Evolutionary conservation across 768 basidiomycete species (phyloP), one percentile per base, ranked within the genome.

Genomic region (Panaeolus cyanescens): DNA sequence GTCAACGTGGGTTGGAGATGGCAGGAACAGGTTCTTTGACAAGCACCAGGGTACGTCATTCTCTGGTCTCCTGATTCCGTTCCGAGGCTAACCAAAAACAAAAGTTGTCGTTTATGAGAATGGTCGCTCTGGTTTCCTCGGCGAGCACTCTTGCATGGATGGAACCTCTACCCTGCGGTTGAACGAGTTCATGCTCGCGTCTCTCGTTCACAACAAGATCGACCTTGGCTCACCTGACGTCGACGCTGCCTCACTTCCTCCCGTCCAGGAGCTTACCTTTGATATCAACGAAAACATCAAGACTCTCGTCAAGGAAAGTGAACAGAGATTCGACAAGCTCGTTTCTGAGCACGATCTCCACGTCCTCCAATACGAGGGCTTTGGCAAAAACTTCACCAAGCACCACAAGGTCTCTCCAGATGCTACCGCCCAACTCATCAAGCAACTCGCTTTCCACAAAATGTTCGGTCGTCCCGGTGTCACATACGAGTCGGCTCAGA

Each of bases 401-500:
- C 82, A 79, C 59, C 85, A 84, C 82, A 89, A 89, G 69, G 80
- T 85, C 53, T 95, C 92, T 1, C 97, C 96, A 0, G 97, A 99
- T 69, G 95, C 96, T 28, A 95, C 95, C 88, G 92, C 84, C 17
- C 97, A 99, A 77, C 83, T 99, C 58, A 88, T 96, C 66, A 98
- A 96, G 79, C 96, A 98, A 75, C 88, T 98, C 53, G 96, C 96
- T 20, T 98, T 93, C 80, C 87, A 91, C 74, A 95, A 96, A 77
- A 85, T 95, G 82, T 83, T 80, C 67, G 78, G 79, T 5, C 82
- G 91, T 1, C 88, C 91, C 8, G 92, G 86, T 2, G 88, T 92
- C 50, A 89, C 91, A 62, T 99, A 99, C 77, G 96, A 99, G 81
- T 90, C 89, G 64, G 90, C 91, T 5, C 96, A 98, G 78, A 99